These are phyloP conservation scores for Yamadazyma laniorum DNA, from an alignment of 805 yeast species.

Conservation along the genomic window DNA sequence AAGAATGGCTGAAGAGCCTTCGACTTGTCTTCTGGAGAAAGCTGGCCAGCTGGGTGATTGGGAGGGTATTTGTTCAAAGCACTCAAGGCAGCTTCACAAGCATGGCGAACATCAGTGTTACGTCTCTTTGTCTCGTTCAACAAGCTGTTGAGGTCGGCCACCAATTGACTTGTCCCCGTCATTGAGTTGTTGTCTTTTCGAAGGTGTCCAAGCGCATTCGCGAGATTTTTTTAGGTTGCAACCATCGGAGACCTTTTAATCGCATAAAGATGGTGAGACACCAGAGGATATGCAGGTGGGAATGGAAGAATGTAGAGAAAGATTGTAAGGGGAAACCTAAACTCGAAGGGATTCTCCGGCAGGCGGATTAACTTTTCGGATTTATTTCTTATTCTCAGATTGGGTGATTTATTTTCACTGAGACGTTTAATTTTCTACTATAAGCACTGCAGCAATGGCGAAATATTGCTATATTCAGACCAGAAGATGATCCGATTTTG, in stretches of 20 bases:
- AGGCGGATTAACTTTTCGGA: too few relatives aligned
- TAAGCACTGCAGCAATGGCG: too few relatives aligned
- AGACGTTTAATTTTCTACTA: too few relatives aligned
- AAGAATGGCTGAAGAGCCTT: conserved; percentile 54
- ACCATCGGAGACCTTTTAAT: background rate
- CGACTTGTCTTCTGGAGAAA: conserved; percentile 11
- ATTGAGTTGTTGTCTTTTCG: conserved; percentile 9
- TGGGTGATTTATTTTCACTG: too few relatives aligned
- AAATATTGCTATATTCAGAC: too few relatives aligned
- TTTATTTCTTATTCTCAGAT: too few relatives aligned
- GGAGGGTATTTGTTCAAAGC: conserved; percentile 12
- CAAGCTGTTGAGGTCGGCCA: conserved; percentile 57
- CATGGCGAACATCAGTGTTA: conserved; percentile 63
- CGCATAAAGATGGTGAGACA: too few relatives aligned
- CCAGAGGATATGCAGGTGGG: too few relatives aligned
- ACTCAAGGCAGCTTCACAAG: conserved; percentile 23
- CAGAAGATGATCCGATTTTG: too few relatives aligned
- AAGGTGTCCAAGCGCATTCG: background rate
- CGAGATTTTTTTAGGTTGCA: background rate
- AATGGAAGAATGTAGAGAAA: too few relatives aligned
- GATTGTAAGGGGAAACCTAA: too few relatives aligned
- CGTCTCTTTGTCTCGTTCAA: conserved; percentile 71
- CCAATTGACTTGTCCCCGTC: conserved; percentile 45
- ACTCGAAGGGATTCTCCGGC: too few relatives aligned
- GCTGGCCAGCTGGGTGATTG: conserved; percentile 4